Base-by-base conservation (phyloP, 345 rosid genomes). In the Populus deltoides region DNA sequence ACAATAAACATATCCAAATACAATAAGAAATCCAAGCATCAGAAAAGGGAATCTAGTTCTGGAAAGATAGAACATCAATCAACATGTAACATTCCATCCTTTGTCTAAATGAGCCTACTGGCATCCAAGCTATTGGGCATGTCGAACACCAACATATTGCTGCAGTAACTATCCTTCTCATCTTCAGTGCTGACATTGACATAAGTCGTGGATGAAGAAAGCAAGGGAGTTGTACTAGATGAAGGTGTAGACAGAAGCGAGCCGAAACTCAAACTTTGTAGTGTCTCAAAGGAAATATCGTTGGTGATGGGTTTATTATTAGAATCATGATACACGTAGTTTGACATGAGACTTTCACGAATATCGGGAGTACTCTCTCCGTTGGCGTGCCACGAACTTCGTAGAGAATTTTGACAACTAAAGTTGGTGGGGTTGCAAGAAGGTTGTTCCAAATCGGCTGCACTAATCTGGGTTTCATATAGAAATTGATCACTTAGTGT, bases 91-190 rank as follows among this genome's bases (percentile, higher is more conserved):
- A 12, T 47, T 47, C 51, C 51, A n/a, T 9, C 13, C 0, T 59
- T 24, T 1, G 27, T 11, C 25, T 84, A 89, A 76, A 89, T 38
- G 53, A 80, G 79, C 6, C 83, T 88, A 79, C 84, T 86, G 74
- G 80, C 83, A 82, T 84, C 86, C 55, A 85, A 83, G 78, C 84
- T 75, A 41, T 74, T 79, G 55, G 88, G 83, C 36, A 81, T 69
- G 51, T 82, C 90, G 76, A 81, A 85, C 77, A 82, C 74, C 76
- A 81, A 31, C 68, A 59, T 22, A 51, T 83, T 80, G 57, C 88
- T 84, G 66, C 90, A 83, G 63, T 85, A 85, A 72, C 87, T 81
- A 65, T 89, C 91, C 79, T 84, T 90, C 74, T 90, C 97, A 75
- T 91, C 96, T 73, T 90, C 93, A 45, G 83, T 77, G 80, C 88